These are phyloP conservation scores for Asterophora parasitica DNA, from an alignment of 768 basidiomycete genomes.

Conservation along the genomic window DNA sequence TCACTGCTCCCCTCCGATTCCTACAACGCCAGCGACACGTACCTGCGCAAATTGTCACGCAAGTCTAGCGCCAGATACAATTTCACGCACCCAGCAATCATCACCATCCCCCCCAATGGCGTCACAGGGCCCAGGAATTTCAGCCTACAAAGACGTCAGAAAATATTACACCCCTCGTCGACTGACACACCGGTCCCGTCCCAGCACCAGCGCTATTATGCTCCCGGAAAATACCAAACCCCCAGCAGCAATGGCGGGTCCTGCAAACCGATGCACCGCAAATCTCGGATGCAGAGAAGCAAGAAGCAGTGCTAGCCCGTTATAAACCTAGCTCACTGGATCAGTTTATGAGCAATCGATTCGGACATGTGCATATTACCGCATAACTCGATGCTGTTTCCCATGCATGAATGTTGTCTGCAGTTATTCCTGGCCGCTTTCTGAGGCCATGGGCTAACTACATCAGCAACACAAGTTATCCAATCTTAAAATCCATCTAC, in stretches of 20 bases:
- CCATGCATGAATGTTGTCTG: constrained; percentile 56
- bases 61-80: background rate
- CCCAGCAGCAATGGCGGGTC: constrained; percentile 59
- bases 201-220: constrained; percentile 52
- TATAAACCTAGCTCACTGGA: constrained; percentile 44
- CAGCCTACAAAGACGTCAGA: constrained; percentile 30
- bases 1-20: constrained; percentile 8
- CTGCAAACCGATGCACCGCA: constrained; percentile 55
- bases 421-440: constrained; percentile 39
- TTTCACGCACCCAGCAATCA: constrained; percentile 63
- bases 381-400: constrained; percentile 58
- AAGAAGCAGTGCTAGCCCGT: constrained; percentile 61
- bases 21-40: constrained; percentile 47
- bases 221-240: constrained; percentile 58
- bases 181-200: constrained; percentile 34
- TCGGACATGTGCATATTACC: constrained; percentile 30
- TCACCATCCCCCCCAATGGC: constrained; percentile 56
- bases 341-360: background rate
- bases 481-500: constrained; percentile 18
- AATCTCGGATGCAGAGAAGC: constrained; percentile 63
- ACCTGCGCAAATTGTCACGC: constrained; percentile 29
- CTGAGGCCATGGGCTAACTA: constrained; percentile 50
- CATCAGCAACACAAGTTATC: background rate
- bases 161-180: background rate
- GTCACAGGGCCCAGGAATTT: constrained; percentile 60